Base-by-base conservation (phyloP, 2,329 filamentous ascomycete genomes). In the Aspergillus neotritici region DNA sequence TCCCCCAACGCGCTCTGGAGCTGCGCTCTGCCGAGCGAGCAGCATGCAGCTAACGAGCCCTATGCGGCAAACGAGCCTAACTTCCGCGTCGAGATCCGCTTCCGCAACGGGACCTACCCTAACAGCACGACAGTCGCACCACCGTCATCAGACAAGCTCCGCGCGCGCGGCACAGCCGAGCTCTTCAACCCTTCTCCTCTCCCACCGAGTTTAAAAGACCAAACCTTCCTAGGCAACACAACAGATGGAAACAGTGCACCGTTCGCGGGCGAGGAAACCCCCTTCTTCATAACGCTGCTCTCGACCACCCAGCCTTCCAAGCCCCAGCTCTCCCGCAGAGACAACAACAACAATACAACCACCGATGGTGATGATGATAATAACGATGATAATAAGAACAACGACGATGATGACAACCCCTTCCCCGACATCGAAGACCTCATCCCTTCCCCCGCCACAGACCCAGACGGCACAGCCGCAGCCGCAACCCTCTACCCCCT, bases 201-300 rank as follows among this genome's bases (percentile, higher is more conserved):
- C n/a, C 63, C 74, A 4, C 75, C 75, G 12, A 67, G 60, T 21
- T 71, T 79, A 17, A 70, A 79, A 31, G 90, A 97, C 47, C 84
- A 87, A 65, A 77, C 71, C 49, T 95, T 96, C 57, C 66, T 96
- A 6, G 89, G 90, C 4, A 86, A 89, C 59, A 90, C 87, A 0
- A 94, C 89, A 0, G 91, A 97, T 57, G 76, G 77, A 0, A 80
- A 87, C 48, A 72, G 76, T 10, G 74, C 76, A 57, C 77, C 82
- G 4, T 95, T 91, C 63, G 82, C 83, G 1, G 90, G 90, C 51
- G 90, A 95, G 67, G 77, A 83, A 7, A 94, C 91, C 0, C 90
- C 91, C 0, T 94, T 96, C 65, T 94, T 84, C 63, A 85, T 95
- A 52, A 87, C 82, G 21, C 74, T 94, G 42, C 68, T 89, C 9